These are phyloP conservation scores for Juncus inflexus DNA, from an alignment of 176 grass and related monocot genomes.

Conservation along the genomic window DNA sequence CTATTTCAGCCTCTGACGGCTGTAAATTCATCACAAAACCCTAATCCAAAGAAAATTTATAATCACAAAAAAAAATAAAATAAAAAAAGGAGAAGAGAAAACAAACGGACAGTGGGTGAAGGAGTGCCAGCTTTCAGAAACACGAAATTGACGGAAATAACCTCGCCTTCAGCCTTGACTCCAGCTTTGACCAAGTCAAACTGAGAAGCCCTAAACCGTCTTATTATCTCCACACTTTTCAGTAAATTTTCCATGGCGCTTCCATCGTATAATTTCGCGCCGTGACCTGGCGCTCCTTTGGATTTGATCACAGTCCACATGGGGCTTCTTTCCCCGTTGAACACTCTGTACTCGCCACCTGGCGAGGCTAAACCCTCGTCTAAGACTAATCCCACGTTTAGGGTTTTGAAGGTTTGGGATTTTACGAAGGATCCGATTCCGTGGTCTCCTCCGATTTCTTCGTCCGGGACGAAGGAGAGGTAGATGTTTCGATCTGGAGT, in stretches of 20 bases:
- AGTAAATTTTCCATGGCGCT: slow-evolving; percentile 94
- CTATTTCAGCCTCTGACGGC: slow-evolving; percentile 92
- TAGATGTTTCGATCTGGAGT: slow-evolving; percentile 71
- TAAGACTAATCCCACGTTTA: slow-evolving; percentile 74
- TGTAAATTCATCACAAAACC: slow-evolving; percentile 99
- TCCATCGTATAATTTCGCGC: slow-evolving; percentile 87
- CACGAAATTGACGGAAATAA: slow-evolving; percentile 82
- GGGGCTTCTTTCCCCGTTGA: slow-evolving; percentile 75
- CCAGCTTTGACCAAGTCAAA: slow-evolving; percentile 87
- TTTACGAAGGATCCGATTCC: slow-evolving; percentile 46
- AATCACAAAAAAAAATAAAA: background rate
- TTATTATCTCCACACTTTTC: slow-evolving; percentile 81
- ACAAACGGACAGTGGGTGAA: slow-evolving; percentile 66
- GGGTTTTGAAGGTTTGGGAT: slow-evolving; percentile 56
- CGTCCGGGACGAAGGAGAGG: slow-evolving; percentile 83
- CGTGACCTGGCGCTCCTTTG: slow-evolving; percentile 70
- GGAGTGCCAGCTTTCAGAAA: slow-evolving; percentile 83
- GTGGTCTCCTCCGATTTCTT: slow-evolving; percentile 72
- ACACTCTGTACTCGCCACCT: slow-evolving; percentile 63
- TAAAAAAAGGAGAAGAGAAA: slow-evolving; percentile 8
- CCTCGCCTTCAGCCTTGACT: slow-evolving; percentile 73
- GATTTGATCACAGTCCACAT: slow-evolving; percentile 83
- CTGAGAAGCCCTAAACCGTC: slow-evolving; percentile 71
- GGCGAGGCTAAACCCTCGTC: slow-evolving; percentile 87
- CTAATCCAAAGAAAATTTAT: no score